Conservation (phyloP, 352 stramenopile species). For the Phytophthora rubi region DNA sequence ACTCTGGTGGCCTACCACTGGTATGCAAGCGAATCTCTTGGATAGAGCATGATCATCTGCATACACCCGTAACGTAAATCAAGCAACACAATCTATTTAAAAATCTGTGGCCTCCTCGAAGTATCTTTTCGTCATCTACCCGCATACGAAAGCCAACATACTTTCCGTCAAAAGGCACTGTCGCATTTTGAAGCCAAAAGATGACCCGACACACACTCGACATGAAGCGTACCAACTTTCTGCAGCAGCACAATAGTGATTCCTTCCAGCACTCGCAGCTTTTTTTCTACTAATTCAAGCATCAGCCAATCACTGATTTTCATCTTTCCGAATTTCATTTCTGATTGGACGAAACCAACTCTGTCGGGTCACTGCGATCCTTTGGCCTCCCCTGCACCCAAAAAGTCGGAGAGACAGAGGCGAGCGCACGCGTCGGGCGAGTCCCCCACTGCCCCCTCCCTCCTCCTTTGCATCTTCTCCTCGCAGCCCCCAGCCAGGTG, state of each 20-base stretch:
- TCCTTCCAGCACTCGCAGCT: background rate
- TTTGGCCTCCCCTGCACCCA: constrained; percentile 19
- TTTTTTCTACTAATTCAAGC: constrained; percentile 5
- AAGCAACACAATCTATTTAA: constrained; percentile 11
- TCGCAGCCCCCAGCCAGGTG: constrained; percentile 7
- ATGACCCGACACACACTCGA: background rate
- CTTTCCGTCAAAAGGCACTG: background rate
- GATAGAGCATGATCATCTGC: background rate
- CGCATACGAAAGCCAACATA: constrained; percentile 3
- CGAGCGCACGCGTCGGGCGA: constrained; percentile 9
- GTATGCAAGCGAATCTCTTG: background rate
- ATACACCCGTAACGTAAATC: background rate
- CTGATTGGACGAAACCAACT: constrained; percentile 29
- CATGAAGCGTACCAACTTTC: too few species aligned
- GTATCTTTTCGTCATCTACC: constrained; percentile 18
- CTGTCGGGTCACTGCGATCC: constrained; percentile 14
- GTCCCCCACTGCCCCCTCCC: constrained; percentile 1
- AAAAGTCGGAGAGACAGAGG: constrained; percentile 24
- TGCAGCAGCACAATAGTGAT: background rate
- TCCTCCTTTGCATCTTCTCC: background rate
- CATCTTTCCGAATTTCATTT: background rate
- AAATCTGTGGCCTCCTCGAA: background rate
- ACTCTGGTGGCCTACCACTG: background rate
- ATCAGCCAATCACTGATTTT: constrained; percentile 8
- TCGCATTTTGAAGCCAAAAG: background rate